Evolutionary conservation across 345 rosid genomes (phyloP), one percentile per base, ranked within the genome.

Genomic region (Cochlearia excelsa): DNA sequence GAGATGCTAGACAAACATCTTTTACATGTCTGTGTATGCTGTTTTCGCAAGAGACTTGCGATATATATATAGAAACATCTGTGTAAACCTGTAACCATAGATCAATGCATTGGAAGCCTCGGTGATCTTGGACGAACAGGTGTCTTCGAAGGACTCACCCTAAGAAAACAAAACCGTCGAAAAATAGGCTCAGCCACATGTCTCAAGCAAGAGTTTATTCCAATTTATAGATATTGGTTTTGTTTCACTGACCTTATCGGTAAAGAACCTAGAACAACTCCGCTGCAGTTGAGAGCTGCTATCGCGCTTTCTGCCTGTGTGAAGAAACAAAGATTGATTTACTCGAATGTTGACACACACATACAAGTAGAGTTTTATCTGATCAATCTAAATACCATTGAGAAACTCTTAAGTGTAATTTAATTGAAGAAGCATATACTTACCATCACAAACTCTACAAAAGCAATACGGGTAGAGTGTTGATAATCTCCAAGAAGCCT

Each of bases 81-180:
- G 35, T 65, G 39, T 34, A 64, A 71, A 71, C 70, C 66, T 71
- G 61, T 51, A 59, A 61, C 70, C 59, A 65, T 16, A 59, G 66
- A 58, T 71, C 75, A 90, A 51, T 84, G 84, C 73, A 78, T 74
- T 35, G 89, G 84, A 74, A 71, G 76, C 34, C 97, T 91, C 39
- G 96, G 84, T 75, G 82, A 69, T 3, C 96, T 95, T 0, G 95
- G 97, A 65, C 97, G 85, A 65, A 90, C 97, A 31, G 97, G 96
- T 4, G 97, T 90, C 82, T 90, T 90, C n/a, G 97, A 90, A 47
- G 97, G 97, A 75, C 97, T 90, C 49, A 90, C 89, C 88, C 97
- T 90, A 80, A 45, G 40, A 59, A 56, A 54, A 37, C 55, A 42
- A 60, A 72, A 16, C 23, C 23, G 23, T 6, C 45, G 42, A 7